Evolutionary conservation across 108 stramenopile species (phyloP).

Genomic region (Cyclostephanos tholiformis): DNA sequence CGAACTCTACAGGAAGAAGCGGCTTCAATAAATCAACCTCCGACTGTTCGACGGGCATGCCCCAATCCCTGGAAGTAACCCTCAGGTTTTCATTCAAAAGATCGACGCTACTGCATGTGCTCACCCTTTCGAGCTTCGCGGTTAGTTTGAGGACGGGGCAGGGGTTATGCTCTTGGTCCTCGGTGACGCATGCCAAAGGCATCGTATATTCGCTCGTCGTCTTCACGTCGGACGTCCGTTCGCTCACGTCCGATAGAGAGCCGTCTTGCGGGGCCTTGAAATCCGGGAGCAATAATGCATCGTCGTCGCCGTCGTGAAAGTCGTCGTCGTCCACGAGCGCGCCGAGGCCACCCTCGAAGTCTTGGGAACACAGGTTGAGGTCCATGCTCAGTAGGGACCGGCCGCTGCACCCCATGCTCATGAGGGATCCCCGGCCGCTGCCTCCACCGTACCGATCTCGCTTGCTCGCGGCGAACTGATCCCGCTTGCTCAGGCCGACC

Average conservation of each 20-base stretch:
- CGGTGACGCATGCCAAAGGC: background rate
- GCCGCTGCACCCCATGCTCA: conserved; percentile 1
- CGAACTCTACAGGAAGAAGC: too few species aligned
- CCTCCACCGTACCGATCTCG: background rate
- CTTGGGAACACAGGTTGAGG: conserved; percentile 4
- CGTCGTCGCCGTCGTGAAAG: background rate
- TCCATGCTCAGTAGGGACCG: conserved; percentile 18
- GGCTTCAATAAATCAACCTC: background rate
- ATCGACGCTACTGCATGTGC: conserved; percentile 16
- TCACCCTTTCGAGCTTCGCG: conserved; percentile 22
- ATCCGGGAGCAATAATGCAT: conserved; percentile 7
- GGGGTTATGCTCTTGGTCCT: background rate
- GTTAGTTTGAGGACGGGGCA: conserved; percentile 7
- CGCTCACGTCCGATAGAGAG: background rate
- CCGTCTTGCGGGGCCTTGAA: background rate
- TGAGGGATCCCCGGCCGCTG: background rate
- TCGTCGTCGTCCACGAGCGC: background rate
- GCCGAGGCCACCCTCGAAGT: conserved; percentile 8
- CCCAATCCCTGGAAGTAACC: conserved; percentile 40
- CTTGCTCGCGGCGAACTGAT: background rate
- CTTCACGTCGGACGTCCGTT: background rate
- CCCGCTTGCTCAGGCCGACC: background rate
- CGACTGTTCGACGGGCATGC: background rate
- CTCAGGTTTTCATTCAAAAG: conserved; percentile 6
- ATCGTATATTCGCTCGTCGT: background rate